Evolutionary conservation across 2,329 filamentous ascomycete genomes (phyloP), one percentile per base, ranked within the genome.

Genomic region (Macroventuria anomochaeta): DNA sequence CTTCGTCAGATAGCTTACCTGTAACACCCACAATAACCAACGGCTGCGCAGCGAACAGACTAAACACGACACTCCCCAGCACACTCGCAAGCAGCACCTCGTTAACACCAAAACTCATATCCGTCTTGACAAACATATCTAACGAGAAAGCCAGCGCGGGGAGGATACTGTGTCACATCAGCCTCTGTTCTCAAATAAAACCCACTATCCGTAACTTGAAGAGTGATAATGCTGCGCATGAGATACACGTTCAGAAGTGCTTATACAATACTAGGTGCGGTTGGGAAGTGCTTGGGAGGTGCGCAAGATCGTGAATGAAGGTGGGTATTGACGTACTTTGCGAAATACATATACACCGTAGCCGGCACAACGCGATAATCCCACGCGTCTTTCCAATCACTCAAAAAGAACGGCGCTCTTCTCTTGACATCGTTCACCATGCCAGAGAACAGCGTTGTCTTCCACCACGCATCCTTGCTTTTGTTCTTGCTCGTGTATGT

Each of bases 311-410:
- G n/a, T n/a, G n/a, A n/a, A n/a, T n/a, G n/a, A n/a, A n/a, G n/a
- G n/a, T n/a, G n/a, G n/a, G n/a, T n/a, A n/a, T n/a, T n/a, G n/a
- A 25, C 25, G 69, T 81, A 93, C 90, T 96, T 96, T 59, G 91
- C 91, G 82, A 96, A 96, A 78, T 95, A 96, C 90, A 96, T 96
- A 76, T 96, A 96, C 25, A 96, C 65, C 5, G 91, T 96, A 13
- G 90, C 90, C 1, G 91, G 91, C 32, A 96, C 83, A 34, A 96
- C 90, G 47, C 91, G 85, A 77, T 96, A 96, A 71, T 96, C 89
- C 90, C 90, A 95, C 1, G 91, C 91, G 78, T 96, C 91, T 15
- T 72, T 80, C 89, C 89, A 96, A 74, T 96, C 91, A 74, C 88
- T 93, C 76, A 78, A 80, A 70, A 95, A 96, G 71, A 83, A 96